A percentile compares a stretch with the other conserved stretches of the same genome.
Conservation (phyloP, 2,329 filamentous ascomycete species). For the Colletotrichum sublineola region DNA sequence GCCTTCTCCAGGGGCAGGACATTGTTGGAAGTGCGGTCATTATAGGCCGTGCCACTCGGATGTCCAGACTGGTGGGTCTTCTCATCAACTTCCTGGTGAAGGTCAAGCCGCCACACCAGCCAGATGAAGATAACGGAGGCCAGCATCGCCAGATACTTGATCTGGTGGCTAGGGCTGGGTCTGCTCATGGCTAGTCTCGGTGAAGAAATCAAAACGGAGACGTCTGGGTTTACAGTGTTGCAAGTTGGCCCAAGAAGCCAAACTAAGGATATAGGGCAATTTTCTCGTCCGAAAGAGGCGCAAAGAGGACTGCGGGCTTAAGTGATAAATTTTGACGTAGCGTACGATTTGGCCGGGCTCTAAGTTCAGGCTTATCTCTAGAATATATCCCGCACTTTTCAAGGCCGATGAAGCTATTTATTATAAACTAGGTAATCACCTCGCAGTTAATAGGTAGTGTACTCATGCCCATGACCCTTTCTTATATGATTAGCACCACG, state of each 20-base stretch:
- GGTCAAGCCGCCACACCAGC: slow-evolving; percentile 30
- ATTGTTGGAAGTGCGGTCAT: slow-evolving; percentile 21
- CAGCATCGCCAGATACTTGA: slow-evolving; percentile 31
- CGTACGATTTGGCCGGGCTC: not conserved
- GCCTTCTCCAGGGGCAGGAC: slow-evolving; percentile 30
- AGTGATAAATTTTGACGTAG: not conserved
- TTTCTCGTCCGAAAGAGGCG: no score
- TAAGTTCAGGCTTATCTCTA: not conserved
- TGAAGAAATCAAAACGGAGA: not conserved
- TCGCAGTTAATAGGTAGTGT: not conserved
- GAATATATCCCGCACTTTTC: not conserved
- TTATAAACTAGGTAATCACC: not conserved
- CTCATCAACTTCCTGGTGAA: slow-evolving; percentile 16
- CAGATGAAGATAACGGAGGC: slow-evolving; percentile 39
- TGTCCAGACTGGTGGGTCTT: slow-evolving; percentile 25
- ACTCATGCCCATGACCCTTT: no score
- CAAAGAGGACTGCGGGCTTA: not conserved
- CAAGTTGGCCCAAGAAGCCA: not conserved
- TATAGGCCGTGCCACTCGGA: not conserved
- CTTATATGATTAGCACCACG: not conserved
- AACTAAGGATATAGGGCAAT: not conserved
- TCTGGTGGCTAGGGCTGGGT: slow-evolving; percentile 10
- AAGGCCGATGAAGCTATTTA: not conserved
- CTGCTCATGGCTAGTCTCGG: slow-evolving; percentile 15
- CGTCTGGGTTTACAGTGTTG: not conserved